Base-by-base conservation (phyloP, 805 yeast genomes). In the Candida orba region DNA sequence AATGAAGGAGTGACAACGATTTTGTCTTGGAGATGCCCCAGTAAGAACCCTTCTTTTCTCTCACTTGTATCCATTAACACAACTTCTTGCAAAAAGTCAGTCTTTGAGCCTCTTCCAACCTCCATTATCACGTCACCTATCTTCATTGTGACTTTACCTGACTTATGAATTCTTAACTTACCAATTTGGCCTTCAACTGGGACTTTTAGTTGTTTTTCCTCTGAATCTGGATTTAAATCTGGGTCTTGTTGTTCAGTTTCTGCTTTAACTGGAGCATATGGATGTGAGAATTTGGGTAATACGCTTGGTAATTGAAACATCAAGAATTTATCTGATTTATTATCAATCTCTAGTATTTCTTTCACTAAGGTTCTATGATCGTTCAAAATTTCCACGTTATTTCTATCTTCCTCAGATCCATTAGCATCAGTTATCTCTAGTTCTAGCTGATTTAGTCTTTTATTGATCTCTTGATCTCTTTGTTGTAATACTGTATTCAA, bases 141-240 rank as follows among this genome's bases (percentile, higher is more conserved):
- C 47, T 78, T 74, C 61, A 90, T 73, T 4, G 95, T 72, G 18
- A 88, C 61, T 58, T 76, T 85, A 4, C 98, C 98, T 1, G 96
- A 86, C 55, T 81, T 76, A 60, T 90, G 96, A 37, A 81, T 69
- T 43, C 91, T 76, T 30, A 91, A 57, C 9, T 75, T 70, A 6
- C 97, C 97, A 33, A 88, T 71, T 43, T 69, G 69, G 2, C 96
- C 96, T 34, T 65, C 63, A 20, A 43, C 52, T 9, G 50, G 51
- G 14, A 45, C 37, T 15, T 43, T 36, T 15, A 36, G 34, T 3
- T 9, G 15, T 27, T 36, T 15, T 2, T 40, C 48, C 6, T 25
- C 34, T 13, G 36, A 13, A 10, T 27, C 9, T 27, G 29, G 6
- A 27, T 10, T 27, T 4, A n/a, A n/a, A n/a, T n/a, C n/a, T 20